Base-by-base conservation (phyloP, 345 rosid genomes). In the Odontarrhena argentea region DNA sequence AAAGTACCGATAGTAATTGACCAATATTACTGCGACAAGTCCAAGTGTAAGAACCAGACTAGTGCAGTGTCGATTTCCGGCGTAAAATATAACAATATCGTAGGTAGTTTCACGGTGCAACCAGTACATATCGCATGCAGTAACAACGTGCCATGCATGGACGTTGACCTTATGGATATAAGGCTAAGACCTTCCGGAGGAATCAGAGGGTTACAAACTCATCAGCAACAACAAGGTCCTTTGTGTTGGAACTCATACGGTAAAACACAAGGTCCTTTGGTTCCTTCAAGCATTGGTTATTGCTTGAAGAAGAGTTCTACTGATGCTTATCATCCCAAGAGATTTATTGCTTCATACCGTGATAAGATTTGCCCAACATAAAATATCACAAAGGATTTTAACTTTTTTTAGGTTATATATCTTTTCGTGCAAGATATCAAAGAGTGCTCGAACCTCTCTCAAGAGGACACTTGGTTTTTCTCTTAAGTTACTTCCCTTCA, bases 211-310 rank as follows among this genome's bases (percentile, higher is more conserved):
- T 71, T 69, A 42, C 69, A 68, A 41, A 76, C 77, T 76, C 77
- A 66, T 59, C 77, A 66, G 26, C 76, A 74, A 18, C 73, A 67
- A 62, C 67, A 69, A 60, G 84, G 22, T 18, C 22, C 81, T 22
- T 45, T 87, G 68, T 92, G 98, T 51, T 87, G 86, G 86, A 87
- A 92, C 76, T 87, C 98, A 3, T 89, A 86, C 56, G 98, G 98
- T 9, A 87, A 85, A 75, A 82, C 91, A 22, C 66, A 71, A 46
- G 89, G 78, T 48, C 95, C 92, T 6, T 41, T 92, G 71, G 73
- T 83, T 64, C 98, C 98, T 65, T 84, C 95, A n/a, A 81, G 83
- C 74, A 84, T 92, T 24, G 91, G 89, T 56, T 83, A 85, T 69
- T 92, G 96, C 76, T 64, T 89, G 55, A 78, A 81, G 60, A 75